A percentile compares a stretch with the other conserved stretches of the same genome.
phyloP scores from a whole-genome alignment of 2,329 filamentous ascomycete species.

The Pezicula radicicola region DNA sequence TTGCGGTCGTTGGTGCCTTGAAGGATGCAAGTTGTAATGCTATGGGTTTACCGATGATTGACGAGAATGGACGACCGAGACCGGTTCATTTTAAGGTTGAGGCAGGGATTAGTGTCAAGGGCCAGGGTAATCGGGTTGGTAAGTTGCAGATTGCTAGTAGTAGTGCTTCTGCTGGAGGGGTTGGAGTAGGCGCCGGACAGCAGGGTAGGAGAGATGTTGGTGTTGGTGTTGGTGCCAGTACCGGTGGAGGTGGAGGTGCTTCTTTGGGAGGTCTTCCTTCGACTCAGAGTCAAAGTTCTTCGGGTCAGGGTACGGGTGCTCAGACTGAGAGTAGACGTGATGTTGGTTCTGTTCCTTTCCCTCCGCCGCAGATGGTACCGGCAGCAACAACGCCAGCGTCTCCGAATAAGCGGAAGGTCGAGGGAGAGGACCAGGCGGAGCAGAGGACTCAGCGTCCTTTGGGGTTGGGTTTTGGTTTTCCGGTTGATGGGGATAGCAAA shows the following conservation, averaged over 20 bases:
- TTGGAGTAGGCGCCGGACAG: background rate
- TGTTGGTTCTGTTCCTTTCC: no score
- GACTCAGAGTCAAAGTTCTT: no score
- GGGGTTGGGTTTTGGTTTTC: conserved; percentile 2
- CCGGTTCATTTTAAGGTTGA: conserved; percentile 41
- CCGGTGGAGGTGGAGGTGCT: background rate
- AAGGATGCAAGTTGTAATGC: conserved; percentile 36
- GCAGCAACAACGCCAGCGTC: no score
- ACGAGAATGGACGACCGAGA: conserved; percentile 39
- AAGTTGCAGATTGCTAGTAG: conserved; percentile 6
- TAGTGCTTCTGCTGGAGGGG: background rate
- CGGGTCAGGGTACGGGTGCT: no score
- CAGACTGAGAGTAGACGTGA: no score
- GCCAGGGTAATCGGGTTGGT: conserved; percentile 42
- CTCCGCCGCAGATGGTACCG: no score
- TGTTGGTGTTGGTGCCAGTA: background rate
- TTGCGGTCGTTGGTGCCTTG: conserved; percentile 42
- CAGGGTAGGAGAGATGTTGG: background rate
- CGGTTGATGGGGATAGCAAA: conserved; percentile 9
- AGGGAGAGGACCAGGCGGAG: conserved; percentile 3
- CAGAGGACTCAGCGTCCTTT: conserved; percentile 6
- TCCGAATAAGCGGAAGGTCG: background rate
- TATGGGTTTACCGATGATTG: conserved; percentile 43
- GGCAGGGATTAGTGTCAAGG: conserved; percentile 42
- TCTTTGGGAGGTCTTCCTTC: background rate